Evolutionary conservation across 2,329 filamentous ascomycete species (phyloP).

Genomic region (Pseudogymnoascus sp.): DNA sequence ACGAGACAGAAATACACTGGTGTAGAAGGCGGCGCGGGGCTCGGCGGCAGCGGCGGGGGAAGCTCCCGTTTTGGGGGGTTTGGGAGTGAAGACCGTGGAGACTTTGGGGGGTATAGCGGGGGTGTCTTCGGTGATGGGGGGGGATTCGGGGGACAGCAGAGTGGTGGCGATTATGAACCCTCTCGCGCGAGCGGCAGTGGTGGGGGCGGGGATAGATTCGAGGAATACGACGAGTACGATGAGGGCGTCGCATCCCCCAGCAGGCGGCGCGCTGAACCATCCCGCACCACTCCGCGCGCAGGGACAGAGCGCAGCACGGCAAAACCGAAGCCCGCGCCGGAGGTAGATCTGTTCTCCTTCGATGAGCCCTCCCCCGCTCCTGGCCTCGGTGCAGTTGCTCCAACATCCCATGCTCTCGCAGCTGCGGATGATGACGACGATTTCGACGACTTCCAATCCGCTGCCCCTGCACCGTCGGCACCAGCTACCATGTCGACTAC

Average conservation of each 20-base stretch:
- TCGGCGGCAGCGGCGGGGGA: constrained; percentile 44
- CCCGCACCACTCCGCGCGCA: constrained; percentile 39
- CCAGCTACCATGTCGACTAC: constrained; percentile 42
- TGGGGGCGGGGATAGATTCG: constrained; percentile 63
- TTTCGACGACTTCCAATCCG: constrained; percentile 77
- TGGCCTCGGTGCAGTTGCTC: constrained; percentile 34
- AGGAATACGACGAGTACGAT: constrained; percentile 96
- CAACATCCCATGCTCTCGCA: constrained; percentile 35
- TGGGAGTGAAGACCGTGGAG: constrained; percentile 62
- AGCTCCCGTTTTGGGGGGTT: constrained; percentile 77
- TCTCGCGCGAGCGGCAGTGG: constrained; percentile 20
- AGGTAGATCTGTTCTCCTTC: constrained; percentile 87
- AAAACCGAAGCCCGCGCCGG: constrained; percentile 46
- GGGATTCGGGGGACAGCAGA: constrained; percentile 78
- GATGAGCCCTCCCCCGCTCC: constrained; percentile 59
- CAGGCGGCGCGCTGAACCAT: constrained; percentile 32
- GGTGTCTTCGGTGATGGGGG: constrained; percentile 93
- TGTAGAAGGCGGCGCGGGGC: constrained; percentile 70
- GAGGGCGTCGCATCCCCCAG: constrained; percentile 52
- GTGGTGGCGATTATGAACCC: constrained; percentile 37
- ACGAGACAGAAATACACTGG: constrained; percentile 95
- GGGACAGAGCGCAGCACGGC: constrained; percentile 35
- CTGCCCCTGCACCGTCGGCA: constrained; percentile 34
- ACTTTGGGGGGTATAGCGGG: constrained; percentile 55
- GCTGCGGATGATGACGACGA: constrained; percentile 70